Evolutionary conservation across 768 basidiomycete species (phyloP), one percentile per base, ranked within the genome.

Genomic region (Porpolomopsis calyptriformis): DNA sequence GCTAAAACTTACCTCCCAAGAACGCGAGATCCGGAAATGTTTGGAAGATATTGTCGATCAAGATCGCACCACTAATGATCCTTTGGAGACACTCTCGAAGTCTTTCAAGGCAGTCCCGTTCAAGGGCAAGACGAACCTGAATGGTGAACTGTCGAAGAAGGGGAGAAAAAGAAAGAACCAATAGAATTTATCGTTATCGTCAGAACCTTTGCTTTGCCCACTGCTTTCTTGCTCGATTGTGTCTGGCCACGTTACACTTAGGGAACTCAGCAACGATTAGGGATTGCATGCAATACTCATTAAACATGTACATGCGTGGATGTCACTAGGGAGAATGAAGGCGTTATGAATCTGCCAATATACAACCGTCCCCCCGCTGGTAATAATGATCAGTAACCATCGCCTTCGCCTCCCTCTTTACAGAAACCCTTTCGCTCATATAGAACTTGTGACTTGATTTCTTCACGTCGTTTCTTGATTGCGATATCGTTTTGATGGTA

Each of bases 341-440:
- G 52, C 52, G 49, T 58, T 55, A 56, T 55, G 58, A 56, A 53
- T 58, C 51, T 54, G 54, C 55, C 57, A 45, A 37, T 49, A 27
- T 35, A 19, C 25, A 19, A 42, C 8, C n/a, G 16, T 4, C 14
- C 31, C 19, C 14, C 14, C 26, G n/a, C n/a, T 14, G 31, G 23
- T 27, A 35, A 34, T 25, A 29, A 10, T 11, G 34, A 31, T 73
- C 66, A 96, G 63, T 97, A 98, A 9, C 90, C 90, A 62, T 97
- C 94, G 6, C 93, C 93, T 67, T 97, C 94, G 29, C 90, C 88
- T 9, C 91, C 92, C 61, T 97, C 94, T 61, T 83, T 89, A 60
- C 83, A 90, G 64, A 94, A 98, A 2, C 94, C 94, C 53, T 81
- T 79, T 60, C 86, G 73, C 59, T 86, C 79, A 55, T 75, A 86